These are phyloP conservation scores for Echeveria elegans DNA, from an alignment of 164 flowering plant genomes.

Conservation along the genomic window DNA sequence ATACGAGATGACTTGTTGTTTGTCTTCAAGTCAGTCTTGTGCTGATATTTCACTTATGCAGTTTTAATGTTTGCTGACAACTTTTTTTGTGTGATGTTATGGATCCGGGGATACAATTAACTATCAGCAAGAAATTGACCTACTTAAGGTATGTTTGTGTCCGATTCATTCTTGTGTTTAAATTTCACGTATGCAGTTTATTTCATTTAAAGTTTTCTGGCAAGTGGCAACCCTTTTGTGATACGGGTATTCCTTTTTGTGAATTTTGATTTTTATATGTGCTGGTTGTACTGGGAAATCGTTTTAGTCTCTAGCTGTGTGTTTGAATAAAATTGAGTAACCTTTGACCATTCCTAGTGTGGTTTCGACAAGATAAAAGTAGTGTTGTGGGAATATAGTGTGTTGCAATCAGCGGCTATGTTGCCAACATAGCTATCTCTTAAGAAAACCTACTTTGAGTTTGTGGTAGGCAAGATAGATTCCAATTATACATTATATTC, in stretches of 20 bases:
- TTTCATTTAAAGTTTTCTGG: neutral
- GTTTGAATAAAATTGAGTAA: too few species aligned
- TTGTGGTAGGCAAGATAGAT: neutral
- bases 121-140: slow-evolving; percentile 94
- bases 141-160: slow-evolving; percentile 59
- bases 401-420: too few species aligned
- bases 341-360: too few species aligned
- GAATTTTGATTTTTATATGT: too few species aligned
- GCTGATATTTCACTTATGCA: neutral
- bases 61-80: slow-evolving; percentile 17
- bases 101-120: slow-evolving; percentile 10
- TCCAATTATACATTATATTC: neutral
- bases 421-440: too few species aligned
- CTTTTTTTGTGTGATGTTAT: slow-evolving; percentile 17
- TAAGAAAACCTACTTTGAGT: neutral
- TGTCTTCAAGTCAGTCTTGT: neutral
- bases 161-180: neutral
- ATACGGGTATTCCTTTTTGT: too few species aligned
- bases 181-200: neutral
- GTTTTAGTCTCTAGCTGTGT: too few species aligned
- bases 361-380: too few species aligned
- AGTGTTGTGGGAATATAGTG: too few species aligned
- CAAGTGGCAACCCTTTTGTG: too few species aligned
- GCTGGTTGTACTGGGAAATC: too few species aligned
- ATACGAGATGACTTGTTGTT: neutral